Evolutionary conservation across 805 yeast species (phyloP), one percentile per base, ranked within the genome.

Genomic region (Sugiyamaella chiloensis): DNA sequence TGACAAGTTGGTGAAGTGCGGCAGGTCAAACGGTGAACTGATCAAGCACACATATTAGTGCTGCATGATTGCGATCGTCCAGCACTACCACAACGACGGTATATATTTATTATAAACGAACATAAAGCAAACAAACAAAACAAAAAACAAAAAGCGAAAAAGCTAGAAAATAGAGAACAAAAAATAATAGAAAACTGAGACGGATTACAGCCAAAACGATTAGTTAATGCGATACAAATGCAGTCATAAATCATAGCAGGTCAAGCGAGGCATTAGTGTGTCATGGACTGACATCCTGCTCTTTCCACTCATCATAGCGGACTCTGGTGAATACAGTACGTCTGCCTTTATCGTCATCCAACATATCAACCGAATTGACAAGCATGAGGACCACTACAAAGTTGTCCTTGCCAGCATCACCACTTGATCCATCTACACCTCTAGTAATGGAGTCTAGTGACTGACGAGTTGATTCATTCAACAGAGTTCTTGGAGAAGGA

Each of bases 381-480:
- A 85, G 79, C 69, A 87, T 63, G 32, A 84, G 80, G 24, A 85
- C 78, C 20, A 86, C 78, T 1, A 80, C 80, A 61, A 84, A 87
- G 62, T 85, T 80, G 59, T 79, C 81, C 47, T 75, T 66, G 11
- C 77, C 79, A 0, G 83, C 80, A 23, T 78, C 79, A 24, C 78
- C 81, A 29, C 58, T 46, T 43, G 79, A 81, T 5, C 95, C 95
- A 65, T 87, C 95, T 14, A 87, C 95, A 9, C 95, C 91, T 56
- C 95, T 74, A 41, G 77, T 72, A 40, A 87, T 82, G 44, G 85
- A 78, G 64, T 87, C 95, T 37, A 87, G 65, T 47, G 72, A 62
- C 55, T 78, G 78, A 30, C 72, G 70, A 48, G 78, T 78, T 35
- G 79, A 81, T 5, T 70, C 71, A 8, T 78, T 76, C 60, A 87